These are phyloP conservation scores for Fusarium sp. DNA, from an alignment of 2,329 filamentous ascomycete species.

Conservation along the genomic window DNA sequence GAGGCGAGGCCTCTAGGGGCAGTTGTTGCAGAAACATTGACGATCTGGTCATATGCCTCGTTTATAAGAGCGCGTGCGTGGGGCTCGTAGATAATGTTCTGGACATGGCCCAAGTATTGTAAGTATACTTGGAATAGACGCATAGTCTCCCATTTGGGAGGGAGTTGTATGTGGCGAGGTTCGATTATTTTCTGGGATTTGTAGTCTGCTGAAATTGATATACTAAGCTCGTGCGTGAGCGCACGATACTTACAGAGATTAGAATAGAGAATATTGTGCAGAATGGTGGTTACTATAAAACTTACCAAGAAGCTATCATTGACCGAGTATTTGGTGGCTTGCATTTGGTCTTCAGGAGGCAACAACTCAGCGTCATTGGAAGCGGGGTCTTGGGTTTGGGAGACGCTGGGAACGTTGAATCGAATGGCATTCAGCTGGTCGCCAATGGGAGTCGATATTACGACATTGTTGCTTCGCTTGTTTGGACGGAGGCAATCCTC, in stretches of 20 bases:
- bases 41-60: neutral
- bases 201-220: neutral
- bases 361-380: neutral
- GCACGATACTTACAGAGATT: neutral
- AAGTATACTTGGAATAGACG: neutral
- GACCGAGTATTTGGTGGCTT: neutral
- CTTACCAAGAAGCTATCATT: neutral
- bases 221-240: neutral
- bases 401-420: neutral
- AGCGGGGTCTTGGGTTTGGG: neutral
- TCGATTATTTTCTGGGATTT: neutral
- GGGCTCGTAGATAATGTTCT: neutral
- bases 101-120: neutral
- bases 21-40: neutral
- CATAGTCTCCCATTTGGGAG: neutral
- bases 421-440: neutral
- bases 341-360: neutral
- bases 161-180: neutral
- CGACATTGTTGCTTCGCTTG: rapidly evolving
- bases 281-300: rapidly evolving
- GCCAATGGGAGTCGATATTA: neutral
- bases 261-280: rapidly evolving
- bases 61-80: neutral
- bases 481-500: neutral
- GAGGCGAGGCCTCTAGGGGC: neutral